Evolutionary conservation across 306 rosid species (phyloP), one percentile per base, ranked within the genome.

Genomic region (Datisca glomerata): DNA sequence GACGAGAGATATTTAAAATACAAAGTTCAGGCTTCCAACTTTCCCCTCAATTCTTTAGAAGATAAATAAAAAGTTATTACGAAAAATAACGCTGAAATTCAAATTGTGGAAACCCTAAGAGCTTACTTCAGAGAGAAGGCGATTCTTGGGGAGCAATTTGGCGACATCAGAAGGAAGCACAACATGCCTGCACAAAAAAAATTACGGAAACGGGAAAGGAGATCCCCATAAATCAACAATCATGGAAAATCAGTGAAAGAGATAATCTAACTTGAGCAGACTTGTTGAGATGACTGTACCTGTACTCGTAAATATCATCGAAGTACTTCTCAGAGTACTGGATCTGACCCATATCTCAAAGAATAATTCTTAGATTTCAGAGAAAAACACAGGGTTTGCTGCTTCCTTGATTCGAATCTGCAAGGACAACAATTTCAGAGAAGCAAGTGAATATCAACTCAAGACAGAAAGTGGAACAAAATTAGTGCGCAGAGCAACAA

Each of bases 301-400:
- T 81, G 38, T 85, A 80, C 67, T 85, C 96, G 19, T 69, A 77
- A 19, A 70, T 74, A 24, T 80, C 96, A 49, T 85, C 96, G 28
- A 72, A 80, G 45, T 85, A 85, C 64, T 80, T 85, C 66, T 85
- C 96, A 14, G 93, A 85, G 46, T 85, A 80, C 66, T 85, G 93
- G 78, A 85, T 85, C 82, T 85, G 96, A 62, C 93, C 89, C 93
- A 85, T 85, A n/a, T n/a, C n/a, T n/a, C n/a, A n/a, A n/a, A n/a
- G n/a, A n/a, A n/a, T n/a, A n/a, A n/a, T n/a, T n/a, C n/a, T n/a
- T n/a, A n/a, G n/a, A n/a, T n/a, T n/a, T n/a, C n/a, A n/a, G n/a
- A n/a, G n/a, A n/a, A n/a, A n/a, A n/a, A n/a, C n/a, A n/a, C n/a
- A n/a, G n/a, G n/a, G n/a, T n/a, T n/a, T n/a, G n/a, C n/a, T n/a